These are phyloP conservation scores for Articulospora tetracladia DNA, from an alignment of 495 filamentous ascomycete genomes.

Conservation along the genomic window DNA sequence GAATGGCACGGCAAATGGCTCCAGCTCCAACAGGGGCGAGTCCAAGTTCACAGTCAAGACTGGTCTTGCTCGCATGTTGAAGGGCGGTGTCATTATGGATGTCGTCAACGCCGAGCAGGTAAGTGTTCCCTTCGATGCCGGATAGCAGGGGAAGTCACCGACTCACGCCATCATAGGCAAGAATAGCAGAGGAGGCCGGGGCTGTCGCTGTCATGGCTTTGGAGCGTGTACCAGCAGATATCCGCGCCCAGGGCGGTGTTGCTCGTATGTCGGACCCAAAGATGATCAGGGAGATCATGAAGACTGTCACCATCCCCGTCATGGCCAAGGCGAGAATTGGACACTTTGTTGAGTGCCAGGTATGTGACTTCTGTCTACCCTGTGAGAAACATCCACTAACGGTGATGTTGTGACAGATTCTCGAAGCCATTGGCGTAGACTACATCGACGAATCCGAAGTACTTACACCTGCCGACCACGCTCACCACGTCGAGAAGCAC, in stretches of 20 bases:
- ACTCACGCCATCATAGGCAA: conserved; percentile 50
- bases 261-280: conserved; percentile 94
- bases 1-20: conserved; percentile 10
- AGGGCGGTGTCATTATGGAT: conserved; percentile 99
- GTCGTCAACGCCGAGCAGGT: conserved; percentile 92
- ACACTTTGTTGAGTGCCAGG: conserved; percentile 95
- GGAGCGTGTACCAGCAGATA: conserved; percentile 96
- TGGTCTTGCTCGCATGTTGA: conserved; percentile 93
- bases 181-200: conserved; percentile 95
- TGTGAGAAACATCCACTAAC: neutral
- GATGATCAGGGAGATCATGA: conserved; percentile 97
- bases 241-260: conserved; percentile 86
- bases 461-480: conserved; percentile 87
- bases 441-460: conserved; percentile 99
- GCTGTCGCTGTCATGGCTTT: conserved; percentile 97
- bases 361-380: conserved; percentile 24
- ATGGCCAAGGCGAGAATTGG: conserved; percentile 99
- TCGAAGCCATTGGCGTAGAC: conserved; percentile 90
- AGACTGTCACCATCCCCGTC: conserved; percentile 94
- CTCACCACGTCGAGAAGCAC: conserved; percentile 88
- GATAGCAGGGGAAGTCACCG: conserved; percentile 8
- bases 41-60: conserved; percentile 56
- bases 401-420: conserved; percentile 55
- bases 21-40: conserved; percentile 11
- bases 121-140: conserved; percentile 13